Evolutionary conservation across 179 eudicot genomes (phyloP).

Genomic region (Heliamphora pulchella): DNA sequence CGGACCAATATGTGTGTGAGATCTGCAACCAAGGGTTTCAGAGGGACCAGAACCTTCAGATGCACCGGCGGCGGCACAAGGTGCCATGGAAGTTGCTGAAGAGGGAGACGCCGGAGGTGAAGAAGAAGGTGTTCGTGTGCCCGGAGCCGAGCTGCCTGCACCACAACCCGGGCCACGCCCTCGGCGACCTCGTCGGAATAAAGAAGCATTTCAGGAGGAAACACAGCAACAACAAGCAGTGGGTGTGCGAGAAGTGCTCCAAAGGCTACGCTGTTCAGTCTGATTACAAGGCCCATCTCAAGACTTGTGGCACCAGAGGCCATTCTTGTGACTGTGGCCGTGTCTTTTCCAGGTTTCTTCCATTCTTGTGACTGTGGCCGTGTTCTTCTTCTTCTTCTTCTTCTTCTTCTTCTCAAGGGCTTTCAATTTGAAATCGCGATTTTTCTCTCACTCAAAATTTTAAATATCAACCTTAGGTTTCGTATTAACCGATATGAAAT

Average conservation of each 20-base stretch:
- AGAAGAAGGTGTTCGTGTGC: slow-evolving; percentile 74
- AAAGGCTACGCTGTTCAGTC: slow-evolving; percentile 94
- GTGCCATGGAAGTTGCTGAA: slow-evolving; percentile 88
- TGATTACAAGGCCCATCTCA: slow-evolving; percentile 88
- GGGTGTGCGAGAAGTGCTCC: slow-evolving; percentile 86
- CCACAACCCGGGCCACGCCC: slow-evolving; percentile 88
- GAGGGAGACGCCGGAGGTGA: slow-evolving; percentile 59
- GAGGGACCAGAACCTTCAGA: slow-evolving; percentile 92
- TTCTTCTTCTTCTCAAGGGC: too few species aligned
- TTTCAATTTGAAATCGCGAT: too few species aligned
- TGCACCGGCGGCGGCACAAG: slow-evolving; percentile 86
- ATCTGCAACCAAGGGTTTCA: slow-evolving; percentile 97
- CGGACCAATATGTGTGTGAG: slow-evolving; percentile 89
- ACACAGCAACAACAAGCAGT: slow-evolving; percentile 80
- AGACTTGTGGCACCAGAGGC: slow-evolving; percentile 94
- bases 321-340: slow-evolving; percentile 98
- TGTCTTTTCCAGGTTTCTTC: slow-evolving; percentile 68
- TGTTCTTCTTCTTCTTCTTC: slow-evolving; percentile 21
- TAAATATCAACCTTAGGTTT: neutral
- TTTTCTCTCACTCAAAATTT: neutral
- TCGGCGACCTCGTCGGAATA: slow-evolving; percentile 88
- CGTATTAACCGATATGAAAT: too few species aligned
- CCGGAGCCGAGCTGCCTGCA: slow-evolving; percentile 89
- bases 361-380: slow-evolving; percentile 64
- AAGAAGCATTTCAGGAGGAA: slow-evolving; percentile 83